Base-by-base conservation (phyloP, 2,329 filamentous ascomycete species). In the Daldinia eschscholtzii region DNA sequence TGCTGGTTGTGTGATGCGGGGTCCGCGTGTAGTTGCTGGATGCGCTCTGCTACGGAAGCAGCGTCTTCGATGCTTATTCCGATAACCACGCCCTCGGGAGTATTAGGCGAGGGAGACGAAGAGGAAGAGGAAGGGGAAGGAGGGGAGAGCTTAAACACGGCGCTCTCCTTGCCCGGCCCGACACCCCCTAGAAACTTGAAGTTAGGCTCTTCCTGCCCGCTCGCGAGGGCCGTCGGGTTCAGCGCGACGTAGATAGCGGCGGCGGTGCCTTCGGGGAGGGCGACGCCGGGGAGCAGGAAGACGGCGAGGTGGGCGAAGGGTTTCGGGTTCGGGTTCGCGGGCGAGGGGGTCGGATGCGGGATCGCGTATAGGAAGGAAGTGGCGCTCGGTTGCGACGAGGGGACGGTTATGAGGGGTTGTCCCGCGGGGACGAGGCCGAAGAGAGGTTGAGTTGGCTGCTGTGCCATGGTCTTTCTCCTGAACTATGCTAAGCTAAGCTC, bases 141-240 rank as follows among this genome's bases (percentile, higher is more conserved):
- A 12, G 72, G 53, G 12, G 60, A 57, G 9, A 97, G 84, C 79
- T 92, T 94, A 85, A 98, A 98, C 64, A 98, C 92, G 39, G 94
- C 93, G 73, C 92, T 95, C 74, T 96, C 94, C 78, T 98, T 98
- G 64, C 94, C 93, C 39, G 92, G 91, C 1, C 93, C 94, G 63
- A 99, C 90, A 56, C 91, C 96, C 70, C 97, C 96, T 4, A 98
- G 89, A 75, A 99, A 93, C 67, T 87, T 89, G 82, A 97, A 97
- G 53, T 91, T 88, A 0, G 86, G 83, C 2, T 78, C 75, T 44
- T 80, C 80, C 39, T 83, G 83, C 0, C 80, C 79, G 5, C 78
- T 72, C 35, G 83, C 78, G 56, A 83, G 79, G 73, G 81, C 78
- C 44, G 60, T 66, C 1, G 77, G 75, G 73, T 78, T 76, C 23